Evolutionary conservation across 2,329 filamentous ascomycete species (phyloP).

Genomic region (Scytalidium sp.): DNA sequence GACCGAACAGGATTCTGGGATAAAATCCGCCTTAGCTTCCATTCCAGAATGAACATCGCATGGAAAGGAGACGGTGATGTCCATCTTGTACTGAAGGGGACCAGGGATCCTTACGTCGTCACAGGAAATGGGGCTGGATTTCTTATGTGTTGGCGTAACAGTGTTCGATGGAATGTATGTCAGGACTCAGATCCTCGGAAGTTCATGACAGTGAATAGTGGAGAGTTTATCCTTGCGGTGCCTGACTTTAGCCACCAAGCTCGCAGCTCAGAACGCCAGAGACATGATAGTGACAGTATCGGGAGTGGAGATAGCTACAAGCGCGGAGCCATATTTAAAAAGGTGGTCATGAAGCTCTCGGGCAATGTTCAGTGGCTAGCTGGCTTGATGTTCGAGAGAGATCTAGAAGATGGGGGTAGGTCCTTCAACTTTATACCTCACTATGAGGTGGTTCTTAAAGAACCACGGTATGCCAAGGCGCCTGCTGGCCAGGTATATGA

Average conservation of each 20-base stretch:
- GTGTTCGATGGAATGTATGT: slow-evolving; percentile 84
- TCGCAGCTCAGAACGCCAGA: slow-evolving; percentile 44
- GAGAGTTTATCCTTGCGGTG: slow-evolving; percentile 90
- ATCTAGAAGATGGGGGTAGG: slow-evolving; percentile 63
- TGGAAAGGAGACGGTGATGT: slow-evolving; percentile 98
- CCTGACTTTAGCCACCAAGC: slow-evolving; percentile 91
- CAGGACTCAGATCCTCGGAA: slow-evolving; percentile 82
- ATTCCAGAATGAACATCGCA: slow-evolving; percentile 81
- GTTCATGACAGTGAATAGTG: slow-evolving; percentile 94
- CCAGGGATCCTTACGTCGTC: slow-evolving; percentile 88
- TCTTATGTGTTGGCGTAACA: slow-evolving; percentile 97
- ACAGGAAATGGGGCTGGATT: slow-evolving; percentile 93
- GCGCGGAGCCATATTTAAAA: slow-evolving; percentile 86
- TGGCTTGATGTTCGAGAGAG: slow-evolving; percentile 88
- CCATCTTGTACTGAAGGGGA: slow-evolving; percentile 86
- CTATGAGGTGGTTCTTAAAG: slow-evolving; percentile 84
- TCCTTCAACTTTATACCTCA: slow-evolving; percentile 90
- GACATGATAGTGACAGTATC: slow-evolving; percentile 52
- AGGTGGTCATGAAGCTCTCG: slow-evolving; percentile 97
- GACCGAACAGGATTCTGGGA: slow-evolving; percentile 98
- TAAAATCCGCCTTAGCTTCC: slow-evolving; percentile 91
- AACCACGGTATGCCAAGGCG: slow-evolving; percentile 68
- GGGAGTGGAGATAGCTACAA: slow-evolving; percentile 56
- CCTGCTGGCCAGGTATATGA: slow-evolving; percentile 66
- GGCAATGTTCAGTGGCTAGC: slow-evolving; percentile 92